Base-by-base conservation (phyloP, 2,329 filamentous ascomycete species). In the Alternaria hordeiaustralica region DNA sequence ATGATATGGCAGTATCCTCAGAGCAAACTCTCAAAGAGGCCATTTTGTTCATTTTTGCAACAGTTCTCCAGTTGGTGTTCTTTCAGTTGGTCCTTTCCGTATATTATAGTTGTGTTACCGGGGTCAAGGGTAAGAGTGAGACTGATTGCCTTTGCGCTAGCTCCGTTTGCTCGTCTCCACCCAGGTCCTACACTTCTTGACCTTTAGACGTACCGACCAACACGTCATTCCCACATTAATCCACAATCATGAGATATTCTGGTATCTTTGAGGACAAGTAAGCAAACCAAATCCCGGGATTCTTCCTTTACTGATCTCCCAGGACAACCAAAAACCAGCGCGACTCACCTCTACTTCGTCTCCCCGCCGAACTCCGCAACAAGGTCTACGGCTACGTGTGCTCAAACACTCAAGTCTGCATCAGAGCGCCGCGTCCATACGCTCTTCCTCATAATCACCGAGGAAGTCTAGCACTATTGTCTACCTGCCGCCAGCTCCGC, bases 391-490 rank as follows among this genome's bases (percentile, higher is more conserved):
- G 10, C 0, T 4, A 1, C 0, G 15, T 36, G 8, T n/a, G 15
- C 33, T 9, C 15, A 36, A 5, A 36, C 2, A n/a, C 7, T 36
- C 7, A 36, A 36, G 15, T 36, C 33, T 2, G 33, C 33, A 1
- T 36, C 0, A 36, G 2, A n/a, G n/a, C 0, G 33, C 33, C 15
- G 8, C 33, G 0, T 5, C 7, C 4, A 36, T 0, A 4, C 15
- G 7, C 7, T 36, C 13, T 5, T n/a, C 0, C 7, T 36, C 15
- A 4, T 0, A 4, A 9, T 36, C 33, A 36, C 33, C 7, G 8
- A 36, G 33, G 33, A n/a, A 4, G 4, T 36, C 33, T 36, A n/a
- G 33, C 33, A 1, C 33, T 36, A 36, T 1, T 36, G 15, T 36
- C 33, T 36, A 36, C 33, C 15, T 36, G 33, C 2, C 33, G 33